Evolutionary conservation across 2,329 filamentous ascomycete species (phyloP).

Genomic region (Monilinia laxa): DNA sequence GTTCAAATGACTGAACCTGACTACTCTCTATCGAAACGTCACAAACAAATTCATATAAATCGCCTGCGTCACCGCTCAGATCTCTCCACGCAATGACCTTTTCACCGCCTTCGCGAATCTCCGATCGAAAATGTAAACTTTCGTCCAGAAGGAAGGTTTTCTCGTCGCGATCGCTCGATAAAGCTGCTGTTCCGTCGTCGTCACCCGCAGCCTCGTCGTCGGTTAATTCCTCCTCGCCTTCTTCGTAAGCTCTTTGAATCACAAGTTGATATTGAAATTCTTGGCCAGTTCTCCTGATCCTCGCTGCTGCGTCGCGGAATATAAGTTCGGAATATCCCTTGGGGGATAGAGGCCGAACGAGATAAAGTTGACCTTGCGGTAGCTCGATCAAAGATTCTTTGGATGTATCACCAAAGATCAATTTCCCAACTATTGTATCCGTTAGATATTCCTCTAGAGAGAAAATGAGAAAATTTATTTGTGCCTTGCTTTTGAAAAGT

Average conservation of each 20-base stretch:
- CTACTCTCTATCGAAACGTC: slow-evolving; percentile 68
- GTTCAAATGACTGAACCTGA: slow-evolving; percentile 77
- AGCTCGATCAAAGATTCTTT: slow-evolving; percentile 93
- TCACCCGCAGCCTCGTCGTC: slow-evolving; percentile 88
- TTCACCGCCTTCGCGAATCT: slow-evolving; percentile 75
- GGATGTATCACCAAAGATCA: slow-evolving; percentile 77
- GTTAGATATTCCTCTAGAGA: slow-evolving; percentile 11
- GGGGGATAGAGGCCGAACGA: slow-evolving; percentile 89
- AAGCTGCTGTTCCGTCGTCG: slow-evolving; percentile 65
- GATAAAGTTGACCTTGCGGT: slow-evolving; percentile 92
- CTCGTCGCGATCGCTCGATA: slow-evolving; percentile 84
- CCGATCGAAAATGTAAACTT: slow-evolving; percentile 80
- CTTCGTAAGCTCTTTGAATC: slow-evolving; percentile 92
- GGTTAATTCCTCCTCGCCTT: slow-evolving; percentile 89
- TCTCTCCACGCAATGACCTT: slow-evolving; percentile 94
- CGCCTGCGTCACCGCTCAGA: slow-evolving; percentile 86
- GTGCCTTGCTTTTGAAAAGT: not conserved
- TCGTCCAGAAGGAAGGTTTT: slow-evolving; percentile 97
- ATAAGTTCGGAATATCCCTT: slow-evolving; percentile 99
- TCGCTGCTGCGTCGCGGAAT: slow-evolving; percentile 93
- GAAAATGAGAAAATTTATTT: not conserved
- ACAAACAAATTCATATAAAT: slow-evolving; percentile 98
- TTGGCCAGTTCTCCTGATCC: slow-evolving; percentile 87
- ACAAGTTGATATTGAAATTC: slow-evolving; percentile 98
- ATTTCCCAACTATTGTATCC: slow-evolving; percentile 70